Base-by-base conservation (phyloP, 208 protist species). In the Borovskyia barvae region DNA sequence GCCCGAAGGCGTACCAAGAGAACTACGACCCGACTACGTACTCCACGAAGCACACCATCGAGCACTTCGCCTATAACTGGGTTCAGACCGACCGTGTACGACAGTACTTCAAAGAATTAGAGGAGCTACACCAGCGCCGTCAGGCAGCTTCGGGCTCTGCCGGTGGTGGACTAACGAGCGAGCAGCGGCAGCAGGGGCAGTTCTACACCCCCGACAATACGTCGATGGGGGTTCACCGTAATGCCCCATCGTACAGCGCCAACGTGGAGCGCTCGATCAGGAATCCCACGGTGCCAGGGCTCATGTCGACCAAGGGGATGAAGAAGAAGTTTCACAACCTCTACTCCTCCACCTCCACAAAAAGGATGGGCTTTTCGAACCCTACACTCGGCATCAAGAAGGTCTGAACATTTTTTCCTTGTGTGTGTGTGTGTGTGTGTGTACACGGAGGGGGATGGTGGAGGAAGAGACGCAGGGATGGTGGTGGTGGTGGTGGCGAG, bases 301-400 rank as follows among this genome's bases (percentile, higher is more conserved):
- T 95, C 47, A 95, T 95, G 88, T 92, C 82, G 15, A 92, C 88
- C 9, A 91, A 90, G 67, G 88, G 88, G 53, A 91, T 95, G 88
- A 92, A 92, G 76, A 92, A 92, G 66, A 95, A 95, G 73, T 94
- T 94, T 58, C 82, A 92, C 71, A 92, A 92, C 62, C 52, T 95
- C 64, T 95, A 95, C 73, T 84, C 82, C 14, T 95, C 88, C 2
- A 90, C 83, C 22, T 92, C 85, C 19, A 90, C 77, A 11, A 92
- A 95, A 72, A 72, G 88, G 14, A 95, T 95, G 83, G 88, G 88
- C 41, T 92, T 92, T 52, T 68, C 82, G 14, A 95, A 92, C 45
- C 85, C 88, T 0, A 87, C 83, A 15, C 42, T 90, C 36, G 85
- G 85, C 42, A 94, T 92, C 52, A 95, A 95, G 65, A 92, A 92